Conservation (phyloP, 2,329 filamentous ascomycete genomes). For the Fulvia fulva region DNA sequence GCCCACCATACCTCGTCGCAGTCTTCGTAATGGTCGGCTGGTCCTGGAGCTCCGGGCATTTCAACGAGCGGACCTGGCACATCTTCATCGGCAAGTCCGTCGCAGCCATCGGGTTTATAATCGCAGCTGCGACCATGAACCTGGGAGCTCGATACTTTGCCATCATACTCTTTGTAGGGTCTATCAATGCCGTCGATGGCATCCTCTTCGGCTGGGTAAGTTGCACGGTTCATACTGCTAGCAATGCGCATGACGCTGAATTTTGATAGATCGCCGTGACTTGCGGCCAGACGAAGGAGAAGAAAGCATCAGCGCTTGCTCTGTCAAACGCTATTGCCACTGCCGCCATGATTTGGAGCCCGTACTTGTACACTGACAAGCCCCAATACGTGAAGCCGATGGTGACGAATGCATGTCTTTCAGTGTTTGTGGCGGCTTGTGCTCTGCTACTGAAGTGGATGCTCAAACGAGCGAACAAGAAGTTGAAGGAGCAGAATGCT, state of each 20-base stretch:
- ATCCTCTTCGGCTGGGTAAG: conserved; percentile 48
- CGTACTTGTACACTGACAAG: conserved; percentile 35
- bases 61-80: conserved; percentile 41
- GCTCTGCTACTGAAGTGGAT: not conserved
- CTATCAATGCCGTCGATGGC: conserved; percentile 45
- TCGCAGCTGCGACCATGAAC: conserved; percentile 37
- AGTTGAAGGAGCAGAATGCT: not conserved
- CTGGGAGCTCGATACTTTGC: conserved; percentile 32
- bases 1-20: conserved; percentile 34
- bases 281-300: conserved; percentile 48
- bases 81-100: conserved; percentile 36
- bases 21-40: conserved; percentile 30
- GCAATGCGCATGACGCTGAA: not conserved
- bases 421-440: not conserved
- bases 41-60: conserved; percentile 36
- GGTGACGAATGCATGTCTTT: not conserved
- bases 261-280: conserved; percentile 24
- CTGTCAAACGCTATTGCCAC: conserved; percentile 50
- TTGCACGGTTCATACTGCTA: conserved; percentile 10
- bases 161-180: conserved; percentile 11
- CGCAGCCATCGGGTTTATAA: conserved; percentile 37
- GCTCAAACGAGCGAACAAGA: not conserved
- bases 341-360: conserved; percentile 50
- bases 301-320: conserved; percentile 47
- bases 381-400: conserved; percentile 40